Percentiles rank a stretch among this genome's conserved stretches.
phyloP scores from a whole-genome alignment of 1,139 yeast species.

The Arxiozyma slooffiae region DNA sequence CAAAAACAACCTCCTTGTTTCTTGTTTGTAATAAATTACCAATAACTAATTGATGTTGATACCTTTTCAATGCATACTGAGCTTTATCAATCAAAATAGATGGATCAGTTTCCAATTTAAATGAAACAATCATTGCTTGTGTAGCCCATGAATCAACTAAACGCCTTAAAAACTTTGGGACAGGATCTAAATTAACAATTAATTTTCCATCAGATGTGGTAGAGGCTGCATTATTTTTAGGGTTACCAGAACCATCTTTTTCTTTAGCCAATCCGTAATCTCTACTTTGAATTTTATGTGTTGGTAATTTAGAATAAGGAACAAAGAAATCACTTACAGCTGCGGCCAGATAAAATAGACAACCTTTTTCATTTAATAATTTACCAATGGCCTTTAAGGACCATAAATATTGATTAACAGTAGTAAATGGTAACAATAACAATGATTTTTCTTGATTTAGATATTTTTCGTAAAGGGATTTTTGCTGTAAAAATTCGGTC shows the following conservation, averaged over 20 bases:
- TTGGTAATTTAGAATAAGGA: slow-evolving; percentile 76
- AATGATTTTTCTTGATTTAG: slow-evolving; percentile 33
- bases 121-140: slow-evolving; percentile 85
- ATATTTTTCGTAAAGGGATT: slow-evolving; percentile 55
- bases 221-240: slow-evolving; percentile 8
- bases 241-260: background rate
- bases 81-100: slow-evolving; percentile 66
- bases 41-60: slow-evolving; percentile 87
- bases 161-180: slow-evolving; percentile 83
- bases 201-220: slow-evolving; percentile 47
- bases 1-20: slow-evolving; percentile 80
- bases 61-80: slow-evolving; percentile 63
- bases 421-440: slow-evolving; percentile 76
- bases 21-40: slow-evolving; percentile 89
- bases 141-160: slow-evolving; percentile 94
- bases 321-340: slow-evolving; percentile 95
- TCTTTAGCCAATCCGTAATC: slow-evolving; percentile 30
- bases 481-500: slow-evolving; percentile 52
- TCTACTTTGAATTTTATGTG: slow-evolving; percentile 87
- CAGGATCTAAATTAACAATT: slow-evolving; percentile 82
- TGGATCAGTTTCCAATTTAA: slow-evolving; percentile 85
- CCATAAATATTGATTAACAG: slow-evolving; percentile 87
- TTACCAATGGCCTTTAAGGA: slow-evolving; percentile 64
- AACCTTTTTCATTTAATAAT: slow-evolving; percentile 46
- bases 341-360: slow-evolving; percentile 84